Evolutionary conservation across 1,139 yeast genomes (phyloP).

Genomic region (Debaryomyces coudertii): DNA sequence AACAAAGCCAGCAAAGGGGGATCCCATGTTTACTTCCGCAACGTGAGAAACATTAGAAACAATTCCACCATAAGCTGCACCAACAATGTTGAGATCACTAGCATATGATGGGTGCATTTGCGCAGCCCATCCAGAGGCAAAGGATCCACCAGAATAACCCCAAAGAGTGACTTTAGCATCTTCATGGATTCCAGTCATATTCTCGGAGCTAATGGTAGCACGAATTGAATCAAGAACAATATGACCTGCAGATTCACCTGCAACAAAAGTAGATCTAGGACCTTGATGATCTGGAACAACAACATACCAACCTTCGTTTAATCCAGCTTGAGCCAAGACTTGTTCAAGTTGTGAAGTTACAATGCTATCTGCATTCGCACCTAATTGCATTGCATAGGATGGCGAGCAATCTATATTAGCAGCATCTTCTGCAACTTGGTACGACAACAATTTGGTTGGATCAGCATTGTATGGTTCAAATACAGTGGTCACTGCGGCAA

Average conservation of each 20-base stretch:
- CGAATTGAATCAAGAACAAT: slow-evolving; percentile 32
- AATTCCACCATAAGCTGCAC: slow-evolving; percentile 38
- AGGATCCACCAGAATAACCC: slow-evolving; percentile 45
- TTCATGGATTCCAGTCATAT: slow-evolving; percentile 25
- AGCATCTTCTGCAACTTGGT: slow-evolving; percentile 37
- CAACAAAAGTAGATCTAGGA: slow-evolving; percentile 29
- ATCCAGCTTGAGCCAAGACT: slow-evolving; percentile 22
- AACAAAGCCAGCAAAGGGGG: slow-evolving; percentile 26
- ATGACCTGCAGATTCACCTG: slow-evolving; percentile 32
- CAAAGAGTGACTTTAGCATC: slow-evolving; percentile 31
- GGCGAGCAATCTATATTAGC: slow-evolving; percentile 32
- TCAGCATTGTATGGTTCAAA: slow-evolving; percentile 34
- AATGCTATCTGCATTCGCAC: slow-evolving; percentile 16
- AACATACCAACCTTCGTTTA: slow-evolving; percentile 35
- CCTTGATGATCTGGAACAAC: slow-evolving; percentile 41
- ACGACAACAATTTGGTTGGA: slow-evolving; percentile 25
- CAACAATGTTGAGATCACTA: slow-evolving; percentile 31
- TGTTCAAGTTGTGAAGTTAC: slow-evolving; percentile 23
- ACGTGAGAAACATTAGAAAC: slow-evolving; percentile 26
- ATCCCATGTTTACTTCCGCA: slow-evolving; percentile 23
- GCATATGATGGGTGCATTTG: slow-evolving; percentile 35
- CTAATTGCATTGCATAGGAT: slow-evolving; percentile 25
- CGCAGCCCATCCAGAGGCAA: slow-evolving; percentile 40
- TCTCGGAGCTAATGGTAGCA: slow-evolving; percentile 25
- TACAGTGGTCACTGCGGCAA: slow-evolving; percentile 35